phyloP scores from a whole-genome alignment of 129 eudicot genomes.

The Artemisia tridentata region DNA sequence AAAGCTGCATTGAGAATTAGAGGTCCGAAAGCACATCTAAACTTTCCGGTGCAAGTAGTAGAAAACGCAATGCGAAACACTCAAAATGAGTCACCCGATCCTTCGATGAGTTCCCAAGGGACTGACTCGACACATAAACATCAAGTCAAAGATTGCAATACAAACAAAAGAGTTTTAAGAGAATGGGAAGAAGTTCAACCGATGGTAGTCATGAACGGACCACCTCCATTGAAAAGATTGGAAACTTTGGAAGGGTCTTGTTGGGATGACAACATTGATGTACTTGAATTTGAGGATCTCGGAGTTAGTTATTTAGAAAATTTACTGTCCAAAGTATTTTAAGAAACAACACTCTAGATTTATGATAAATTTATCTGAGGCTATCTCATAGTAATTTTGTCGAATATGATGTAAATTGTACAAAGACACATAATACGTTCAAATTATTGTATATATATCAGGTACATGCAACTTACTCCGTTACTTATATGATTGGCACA shows the following conservation, averaged over 20 bases:
- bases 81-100: slow-evolving; percentile 15
- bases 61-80: slow-evolving; percentile 29
- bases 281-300: slow-evolving; percentile 58
- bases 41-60: slow-evolving; percentile 52
- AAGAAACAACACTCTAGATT: slow-evolving; percentile 7
- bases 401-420: not conserved
- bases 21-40: slow-evolving; percentile 62
- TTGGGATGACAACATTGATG: slow-evolving; percentile 21
- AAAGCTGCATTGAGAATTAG: slow-evolving; percentile 79
- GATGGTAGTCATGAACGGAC: slow-evolving; percentile 26
- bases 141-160: slow-evolving; percentile 3
- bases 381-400: slow-evolving; percentile 19
- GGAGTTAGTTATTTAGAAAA: slow-evolving; percentile 58
- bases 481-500: not conserved
- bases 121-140: not conserved
- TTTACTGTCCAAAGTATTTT: slow-evolving; percentile 32
- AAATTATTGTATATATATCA: not conserved
- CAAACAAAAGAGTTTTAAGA: slow-evolving; percentile 37
- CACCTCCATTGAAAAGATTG: slow-evolving; percentile 40
- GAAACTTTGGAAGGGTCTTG: slow-evolving; percentile 32
- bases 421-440: not conserved
- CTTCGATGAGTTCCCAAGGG: not conserved
- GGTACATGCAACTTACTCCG: not conserved
- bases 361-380: not conserved
- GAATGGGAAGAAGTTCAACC: slow-evolving; percentile 38